Percentiles rank a stretch among this genome's conserved stretches.
phyloP scores from a whole-genome alignment of 2,329 filamentous ascomycete genomes.

The Pestalotiopsis sp. region DNA sequence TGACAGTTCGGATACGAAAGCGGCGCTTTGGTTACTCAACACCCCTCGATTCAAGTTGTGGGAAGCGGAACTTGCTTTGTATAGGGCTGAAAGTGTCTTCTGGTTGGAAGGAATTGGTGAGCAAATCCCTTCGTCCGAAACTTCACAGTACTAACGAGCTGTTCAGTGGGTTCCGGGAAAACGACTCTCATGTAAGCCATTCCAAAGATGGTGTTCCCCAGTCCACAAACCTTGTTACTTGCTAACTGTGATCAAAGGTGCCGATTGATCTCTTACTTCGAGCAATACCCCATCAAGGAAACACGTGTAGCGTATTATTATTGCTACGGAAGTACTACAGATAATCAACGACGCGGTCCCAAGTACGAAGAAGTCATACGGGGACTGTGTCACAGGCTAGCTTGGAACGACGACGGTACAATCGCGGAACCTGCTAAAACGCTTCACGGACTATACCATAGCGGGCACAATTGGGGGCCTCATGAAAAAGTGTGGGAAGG shows the following conservation, averaged over 20 bases:
- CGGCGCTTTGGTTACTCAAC: background rate
- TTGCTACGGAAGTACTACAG: background rate
- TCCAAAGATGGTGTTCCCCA: too few species aligned
- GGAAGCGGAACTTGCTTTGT: too few species aligned
- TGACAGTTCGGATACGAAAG: too few species aligned
- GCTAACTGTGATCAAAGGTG: too few species aligned
- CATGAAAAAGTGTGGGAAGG: background rate
- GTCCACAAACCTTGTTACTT: too few species aligned
- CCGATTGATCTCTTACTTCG: background rate
- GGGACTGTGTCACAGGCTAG: background rate
- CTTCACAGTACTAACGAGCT: background rate
- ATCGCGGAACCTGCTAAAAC: background rate
- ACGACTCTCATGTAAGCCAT: background rate
- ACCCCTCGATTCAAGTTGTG: too few species aligned
- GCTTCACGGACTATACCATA: too few species aligned
- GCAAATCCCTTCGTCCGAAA: too few species aligned
- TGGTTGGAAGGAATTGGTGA: background rate
- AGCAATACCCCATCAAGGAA: background rate
- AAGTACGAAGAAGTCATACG: background rate
- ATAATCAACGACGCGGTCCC: background rate
- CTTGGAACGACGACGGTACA: background rate
- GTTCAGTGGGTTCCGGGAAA: background rate
- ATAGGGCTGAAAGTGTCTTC: too few species aligned
- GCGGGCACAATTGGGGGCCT: background rate
- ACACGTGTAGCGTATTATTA: background rate